Percentiles rank a stretch among this genome's conserved stretches.
Evolutionary conservation across 108 stramenopile species (phyloP).

Genomic region (Craspedostauros australis): DNA sequence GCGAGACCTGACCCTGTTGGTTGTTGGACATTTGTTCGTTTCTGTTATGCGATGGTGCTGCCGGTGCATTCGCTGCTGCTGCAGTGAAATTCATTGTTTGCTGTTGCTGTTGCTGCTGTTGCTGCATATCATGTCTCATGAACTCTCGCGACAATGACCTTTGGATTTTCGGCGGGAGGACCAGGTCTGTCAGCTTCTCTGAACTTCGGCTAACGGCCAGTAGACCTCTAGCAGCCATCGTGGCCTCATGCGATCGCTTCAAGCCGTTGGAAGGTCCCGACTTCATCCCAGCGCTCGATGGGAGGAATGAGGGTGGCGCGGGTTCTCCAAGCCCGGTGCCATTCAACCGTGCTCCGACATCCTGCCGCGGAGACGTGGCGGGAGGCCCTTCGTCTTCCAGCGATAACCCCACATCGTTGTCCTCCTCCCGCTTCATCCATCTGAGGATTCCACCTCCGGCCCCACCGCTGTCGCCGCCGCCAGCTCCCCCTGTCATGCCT

Average conservation of each 20-base stretch:
- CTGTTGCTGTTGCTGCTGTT: conserved; percentile 12
- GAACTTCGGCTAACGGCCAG: conserved; percentile 78
- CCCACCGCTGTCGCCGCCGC: conserved; percentile 10
- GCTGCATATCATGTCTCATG: conserved; percentile 57
- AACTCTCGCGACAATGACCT: conserved; percentile 79
- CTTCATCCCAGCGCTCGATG: no score
- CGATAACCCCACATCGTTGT: conserved; percentile 85
- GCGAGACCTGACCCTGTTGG: conserved; percentile 34
- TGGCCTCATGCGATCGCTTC: conserved; percentile 86
- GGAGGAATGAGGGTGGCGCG: no score
- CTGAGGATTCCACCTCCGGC: conserved; percentile 41
- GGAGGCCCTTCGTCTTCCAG: conserved; percentile 75
- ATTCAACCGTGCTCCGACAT: no score
- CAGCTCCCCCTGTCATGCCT: conserved; percentile 10
- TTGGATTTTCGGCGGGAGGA: conserved; percentile 81
- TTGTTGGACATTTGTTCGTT: no score
- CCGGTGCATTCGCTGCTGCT: conserved; percentile 1
- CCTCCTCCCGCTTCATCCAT: conserved; percentile 80
- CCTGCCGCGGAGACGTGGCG: conserved; percentile 18
- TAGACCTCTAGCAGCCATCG: conserved; percentile 80
- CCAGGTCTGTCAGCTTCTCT: conserved; percentile 84
- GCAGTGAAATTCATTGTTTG: conserved; percentile 1
- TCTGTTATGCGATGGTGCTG: no score
- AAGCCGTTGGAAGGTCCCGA: no score
- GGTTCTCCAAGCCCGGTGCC: no score